Percentiles rank a stretch among this genome's conserved stretches.
phyloP scores from a whole-genome alignment of 2,329 filamentous ascomycete species.

The Pestalotiopsis sp. region DNA sequence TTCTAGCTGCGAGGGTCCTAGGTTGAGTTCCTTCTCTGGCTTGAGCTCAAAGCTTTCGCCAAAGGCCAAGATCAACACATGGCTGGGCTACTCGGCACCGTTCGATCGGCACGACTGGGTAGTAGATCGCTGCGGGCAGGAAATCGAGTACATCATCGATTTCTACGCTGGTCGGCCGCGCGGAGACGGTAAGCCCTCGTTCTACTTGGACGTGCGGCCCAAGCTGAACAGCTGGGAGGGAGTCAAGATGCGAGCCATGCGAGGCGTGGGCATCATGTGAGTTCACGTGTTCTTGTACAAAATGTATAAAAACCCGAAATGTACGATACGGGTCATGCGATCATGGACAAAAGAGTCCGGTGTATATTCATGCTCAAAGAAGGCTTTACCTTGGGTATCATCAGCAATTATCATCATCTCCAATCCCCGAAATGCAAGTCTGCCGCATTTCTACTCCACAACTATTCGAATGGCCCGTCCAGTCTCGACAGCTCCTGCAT shows the following conservation, averaged over 20 bases:
- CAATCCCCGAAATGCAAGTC: neutral
- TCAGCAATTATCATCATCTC: neutral
- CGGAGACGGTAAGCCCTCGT: slow-evolving; percentile 49
- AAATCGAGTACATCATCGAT: slow-evolving; percentile 95
- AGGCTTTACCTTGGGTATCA: neutral
- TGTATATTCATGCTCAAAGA: neutral
- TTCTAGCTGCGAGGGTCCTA: slow-evolving; percentile 71
- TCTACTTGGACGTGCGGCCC: slow-evolving; percentile 69
- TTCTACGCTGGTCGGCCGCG: slow-evolving; percentile 78
- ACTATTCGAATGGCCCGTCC: slow-evolving; percentile 47
- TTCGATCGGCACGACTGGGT: slow-evolving; percentile 99
- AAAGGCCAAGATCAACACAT: slow-evolving; percentile 77
- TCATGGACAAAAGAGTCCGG: neutral
- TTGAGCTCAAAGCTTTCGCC: slow-evolving; percentile 72
- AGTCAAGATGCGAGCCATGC: slow-evolving; percentile 64
- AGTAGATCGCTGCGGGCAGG: slow-evolving; percentile 83
- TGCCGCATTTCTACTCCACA: slow-evolving; percentile 30
- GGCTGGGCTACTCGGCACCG: slow-evolving; percentile 85
- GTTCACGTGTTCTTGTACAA: slow-evolving; percentile 12
- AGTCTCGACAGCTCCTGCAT: slow-evolving; percentile 67
- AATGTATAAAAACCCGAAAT: neutral
- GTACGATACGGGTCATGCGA: neutral
- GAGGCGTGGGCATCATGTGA: slow-evolving; percentile 50
- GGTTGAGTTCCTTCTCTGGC: slow-evolving; percentile 82
- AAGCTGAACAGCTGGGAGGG: slow-evolving; percentile 71